A percentile compares a stretch with the other conserved stretches of the same genome.
Conservation (phyloP, 2,329 filamentous ascomycete genomes). For the Colletotrichum falcatum region DNA sequence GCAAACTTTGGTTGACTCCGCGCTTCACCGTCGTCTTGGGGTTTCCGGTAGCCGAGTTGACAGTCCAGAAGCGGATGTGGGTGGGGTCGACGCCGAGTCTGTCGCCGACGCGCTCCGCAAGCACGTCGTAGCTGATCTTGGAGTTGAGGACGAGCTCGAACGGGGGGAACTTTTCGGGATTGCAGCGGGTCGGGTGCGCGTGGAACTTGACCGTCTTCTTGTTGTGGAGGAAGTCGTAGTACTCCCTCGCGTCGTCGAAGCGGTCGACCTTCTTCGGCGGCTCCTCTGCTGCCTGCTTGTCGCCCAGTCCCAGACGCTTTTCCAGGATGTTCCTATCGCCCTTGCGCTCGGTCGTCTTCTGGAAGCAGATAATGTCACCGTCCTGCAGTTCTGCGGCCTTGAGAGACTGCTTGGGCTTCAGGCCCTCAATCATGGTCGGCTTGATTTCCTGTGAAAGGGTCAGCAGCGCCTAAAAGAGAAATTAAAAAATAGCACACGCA, state of each 20-base stretch:
- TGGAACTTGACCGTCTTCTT: slow-evolving; percentile 83
- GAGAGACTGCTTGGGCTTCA: slow-evolving; percentile 91
- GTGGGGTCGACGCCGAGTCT: slow-evolving; percentile 82
- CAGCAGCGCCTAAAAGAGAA: slow-evolving; percentile 37
- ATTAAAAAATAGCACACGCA: no score
- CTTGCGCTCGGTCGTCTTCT: slow-evolving; percentile 69
- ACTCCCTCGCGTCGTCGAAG: slow-evolving; percentile 80
- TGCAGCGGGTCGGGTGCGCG: slow-evolving; percentile 71
- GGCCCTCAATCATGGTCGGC: slow-evolving; percentile 93
- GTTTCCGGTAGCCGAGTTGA: slow-evolving; percentile 80
- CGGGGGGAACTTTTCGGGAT: slow-evolving; percentile 67
- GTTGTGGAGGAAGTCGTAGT: slow-evolving; percentile 94
- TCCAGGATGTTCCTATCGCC: slow-evolving; percentile 53
- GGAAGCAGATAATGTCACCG: slow-evolving; percentile 96
- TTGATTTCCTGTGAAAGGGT: slow-evolving; percentile 81
- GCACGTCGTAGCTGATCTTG: slow-evolving; percentile 90
- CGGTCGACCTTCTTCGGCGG: slow-evolving; percentile 59
- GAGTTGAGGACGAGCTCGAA: slow-evolving; percentile 86
- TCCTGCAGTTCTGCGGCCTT: slow-evolving; percentile 95
- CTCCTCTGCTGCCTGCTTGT: slow-evolving; percentile 54
- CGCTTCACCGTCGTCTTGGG: slow-evolving; percentile 84
- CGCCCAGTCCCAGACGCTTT: slow-evolving; percentile 54
- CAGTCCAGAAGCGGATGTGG: slow-evolving; percentile 91
- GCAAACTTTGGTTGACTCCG: slow-evolving; percentile 75
- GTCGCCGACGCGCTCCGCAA: slow-evolving; percentile 85